Evolutionary conservation across 1,284 basidiomycete genomes (phyloP).

Genomic region (Cutaneotrichosporon dermatis): DNA sequence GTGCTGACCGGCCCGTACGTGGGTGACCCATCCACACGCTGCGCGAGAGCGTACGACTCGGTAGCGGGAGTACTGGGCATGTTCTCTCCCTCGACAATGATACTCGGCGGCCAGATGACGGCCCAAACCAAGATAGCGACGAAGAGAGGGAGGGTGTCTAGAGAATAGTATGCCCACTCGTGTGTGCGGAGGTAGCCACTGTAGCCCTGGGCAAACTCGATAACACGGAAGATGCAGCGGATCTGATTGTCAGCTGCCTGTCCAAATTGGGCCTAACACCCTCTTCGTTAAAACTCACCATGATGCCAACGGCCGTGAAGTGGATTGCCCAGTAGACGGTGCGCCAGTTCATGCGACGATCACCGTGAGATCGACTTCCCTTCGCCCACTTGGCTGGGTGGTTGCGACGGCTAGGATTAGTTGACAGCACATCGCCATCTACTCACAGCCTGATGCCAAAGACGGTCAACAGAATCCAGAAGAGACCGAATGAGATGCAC

Average conservation of each 20-base stretch:
- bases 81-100: too few species aligned
- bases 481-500: conserved; percentile 59
- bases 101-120: conserved; percentile 29
- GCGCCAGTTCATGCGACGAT: conserved; percentile 54
- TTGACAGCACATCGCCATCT: too few species aligned
- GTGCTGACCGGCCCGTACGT: too few species aligned
- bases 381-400: conserved; percentile 3
- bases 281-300: conserved; percentile 52
- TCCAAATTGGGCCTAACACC: neutral
- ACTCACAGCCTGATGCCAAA: conserved; percentile 57
- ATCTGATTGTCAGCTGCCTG: conserved; percentile 32
- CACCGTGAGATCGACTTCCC: neutral
- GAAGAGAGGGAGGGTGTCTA: conserved; percentile 58
- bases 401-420: neutral
- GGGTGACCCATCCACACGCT: too few species aligned
- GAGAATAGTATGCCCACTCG: conserved; percentile 60
- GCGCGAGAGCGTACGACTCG: too few species aligned
- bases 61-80: too few species aligned
- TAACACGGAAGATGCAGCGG: conserved; percentile 62
- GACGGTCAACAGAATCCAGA: conserved; percentile 56
- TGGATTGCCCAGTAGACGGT: conserved; percentile 54
- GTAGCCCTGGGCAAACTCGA: conserved; percentile 63
- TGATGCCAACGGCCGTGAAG: conserved; percentile 59
- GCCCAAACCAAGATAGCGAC: conserved; percentile 53
- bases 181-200: conserved; percentile 58